These are phyloP conservation scores for Wickerhamomyces sp. DNA, from an alignment of 1,139 yeast genomes.

Conservation along the genomic window DNA sequence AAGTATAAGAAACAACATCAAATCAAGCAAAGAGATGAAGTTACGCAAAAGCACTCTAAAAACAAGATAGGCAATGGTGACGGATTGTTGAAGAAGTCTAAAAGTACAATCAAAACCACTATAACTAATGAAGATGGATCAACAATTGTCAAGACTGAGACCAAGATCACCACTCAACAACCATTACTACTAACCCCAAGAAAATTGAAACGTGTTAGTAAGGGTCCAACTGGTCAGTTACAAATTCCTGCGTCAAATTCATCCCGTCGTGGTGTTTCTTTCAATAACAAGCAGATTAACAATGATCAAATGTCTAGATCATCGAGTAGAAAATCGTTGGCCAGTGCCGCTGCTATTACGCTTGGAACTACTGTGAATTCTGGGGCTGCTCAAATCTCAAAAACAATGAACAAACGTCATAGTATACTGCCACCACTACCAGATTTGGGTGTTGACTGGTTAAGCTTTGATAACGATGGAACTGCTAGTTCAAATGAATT, in stretches of 20 bases:
- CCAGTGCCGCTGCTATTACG: constrained; percentile 6
- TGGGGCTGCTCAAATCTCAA: neutral
- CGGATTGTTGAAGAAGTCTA: constrained; percentile 36
- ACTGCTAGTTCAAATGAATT: constrained; percentile 20
- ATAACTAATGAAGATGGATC: constrained; percentile 34
- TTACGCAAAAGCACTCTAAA: constrained; percentile 12
- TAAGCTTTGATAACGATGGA: constrained; percentile 14
- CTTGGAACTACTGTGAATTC: neutral
- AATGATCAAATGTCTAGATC: constrained; percentile 22
- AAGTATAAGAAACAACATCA: constrained; percentile 79
- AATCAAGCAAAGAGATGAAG: constrained; percentile 18
- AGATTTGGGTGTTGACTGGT: constrained; percentile 21
- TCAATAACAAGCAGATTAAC: constrained; percentile 21
- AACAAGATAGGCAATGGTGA: constrained; percentile 22
- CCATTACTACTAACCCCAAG: constrained; percentile 15
- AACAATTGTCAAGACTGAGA: constrained; percentile 21
- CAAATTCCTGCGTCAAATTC: constrained; percentile 32
- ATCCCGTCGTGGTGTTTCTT: constrained; percentile 33
- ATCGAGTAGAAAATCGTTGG: constrained; percentile 19
- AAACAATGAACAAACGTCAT: constrained; percentile 14
- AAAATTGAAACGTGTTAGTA: constrained; percentile 16
- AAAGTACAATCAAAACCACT: constrained; percentile 44
- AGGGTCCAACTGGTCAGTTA: constrained; percentile 23
- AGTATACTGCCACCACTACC: constrained; percentile 24
- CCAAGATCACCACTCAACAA: constrained; percentile 16